These are phyloP conservation scores for Solanum arcanum DNA, from an alignment of 257 asterid genomes.

Conservation along the genomic window DNA sequence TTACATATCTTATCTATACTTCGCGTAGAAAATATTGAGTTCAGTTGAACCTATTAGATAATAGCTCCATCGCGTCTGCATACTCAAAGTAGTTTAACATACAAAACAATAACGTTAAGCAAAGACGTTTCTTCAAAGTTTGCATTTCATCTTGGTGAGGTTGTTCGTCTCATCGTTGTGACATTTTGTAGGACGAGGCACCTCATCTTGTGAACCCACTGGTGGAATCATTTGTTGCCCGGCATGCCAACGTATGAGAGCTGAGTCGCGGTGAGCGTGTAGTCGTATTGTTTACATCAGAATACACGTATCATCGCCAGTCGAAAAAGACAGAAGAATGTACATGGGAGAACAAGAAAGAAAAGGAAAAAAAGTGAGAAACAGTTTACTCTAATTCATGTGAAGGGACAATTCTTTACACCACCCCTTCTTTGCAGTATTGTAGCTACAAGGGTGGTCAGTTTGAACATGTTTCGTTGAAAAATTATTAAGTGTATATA, in stretches of 20 bases:
- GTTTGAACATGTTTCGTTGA: neutral
- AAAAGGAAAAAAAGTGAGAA: neutral
- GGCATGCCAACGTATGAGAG: conserved; percentile 21
- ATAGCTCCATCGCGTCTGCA: neutral
- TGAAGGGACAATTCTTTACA: neutral
- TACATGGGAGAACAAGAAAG: neutral
- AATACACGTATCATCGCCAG: neutral
- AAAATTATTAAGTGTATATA: neutral
- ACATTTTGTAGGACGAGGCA: conserved; percentile 64
- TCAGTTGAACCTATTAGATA: neutral
- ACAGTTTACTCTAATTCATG: neutral
- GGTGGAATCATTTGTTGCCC: conserved; percentile 56
- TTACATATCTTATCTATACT: neutral
- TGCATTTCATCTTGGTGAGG: neutral
- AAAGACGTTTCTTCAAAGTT: neutral
- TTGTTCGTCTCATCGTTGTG: neutral
- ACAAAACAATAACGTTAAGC: neutral
- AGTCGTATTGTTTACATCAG: neutral
- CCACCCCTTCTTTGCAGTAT: neutral
- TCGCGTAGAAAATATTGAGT: neutral
- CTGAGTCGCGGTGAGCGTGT: neutral
- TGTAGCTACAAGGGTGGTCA: neutral
- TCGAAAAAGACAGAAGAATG: neutral
- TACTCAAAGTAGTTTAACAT: neutral
- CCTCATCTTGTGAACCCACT: conserved; percentile 82